These are phyloP conservation scores for Colletotrichum coccodes DNA, from an alignment of 2,329 filamentous ascomycete genomes.

Conservation along the genomic window DNA sequence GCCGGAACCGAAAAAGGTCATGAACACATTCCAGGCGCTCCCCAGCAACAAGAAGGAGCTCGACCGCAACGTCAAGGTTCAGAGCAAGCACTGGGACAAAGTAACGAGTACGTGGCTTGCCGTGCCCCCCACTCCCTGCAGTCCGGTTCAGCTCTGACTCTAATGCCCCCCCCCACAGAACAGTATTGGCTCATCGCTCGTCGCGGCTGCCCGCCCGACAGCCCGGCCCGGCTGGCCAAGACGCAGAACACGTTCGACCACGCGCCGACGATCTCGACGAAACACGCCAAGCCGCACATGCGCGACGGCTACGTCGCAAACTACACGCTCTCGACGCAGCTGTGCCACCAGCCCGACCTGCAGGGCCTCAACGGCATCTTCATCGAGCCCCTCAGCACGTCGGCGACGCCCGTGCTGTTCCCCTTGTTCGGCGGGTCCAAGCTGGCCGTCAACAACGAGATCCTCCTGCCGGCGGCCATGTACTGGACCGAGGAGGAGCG, in stretches of 20 bases:
- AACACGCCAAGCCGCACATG: conserved; percentile 58
- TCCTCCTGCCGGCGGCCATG: conserved; percentile 75
- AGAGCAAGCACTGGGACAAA: conserved; percentile 58
- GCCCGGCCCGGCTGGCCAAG: conserved; percentile 63
- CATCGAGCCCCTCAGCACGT: conserved; percentile 67
- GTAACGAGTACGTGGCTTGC: conserved; percentile 52
- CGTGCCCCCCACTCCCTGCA: not conserved
- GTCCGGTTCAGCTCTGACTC: not conserved
- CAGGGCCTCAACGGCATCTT: conserved; percentile 73
- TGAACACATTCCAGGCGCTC: conserved; percentile 55
- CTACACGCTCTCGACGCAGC: conserved; percentile 67
- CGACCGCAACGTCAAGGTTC: conserved; percentile 45
- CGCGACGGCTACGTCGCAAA: conserved; percentile 70
- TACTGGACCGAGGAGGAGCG: conserved; percentile 73
- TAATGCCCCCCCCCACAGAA: conserved; percentile 43
- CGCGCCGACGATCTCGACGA: conserved; percentile 56
- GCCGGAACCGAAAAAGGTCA: conserved; percentile 53
- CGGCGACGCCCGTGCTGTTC: conserved; percentile 66
- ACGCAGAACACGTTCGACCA: conserved; percentile 54
- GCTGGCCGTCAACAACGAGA: conserved; percentile 75
- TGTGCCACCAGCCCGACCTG: conserved; percentile 74
- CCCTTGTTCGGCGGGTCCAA: conserved; percentile 78
- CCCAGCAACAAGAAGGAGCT: conserved; percentile 47
- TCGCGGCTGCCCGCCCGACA: conserved; percentile 71
- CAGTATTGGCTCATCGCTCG: conserved; percentile 68